Conservation (phyloP, 495 filamentous ascomycete genomes). For the Achaetomiella virescens region DNA sequence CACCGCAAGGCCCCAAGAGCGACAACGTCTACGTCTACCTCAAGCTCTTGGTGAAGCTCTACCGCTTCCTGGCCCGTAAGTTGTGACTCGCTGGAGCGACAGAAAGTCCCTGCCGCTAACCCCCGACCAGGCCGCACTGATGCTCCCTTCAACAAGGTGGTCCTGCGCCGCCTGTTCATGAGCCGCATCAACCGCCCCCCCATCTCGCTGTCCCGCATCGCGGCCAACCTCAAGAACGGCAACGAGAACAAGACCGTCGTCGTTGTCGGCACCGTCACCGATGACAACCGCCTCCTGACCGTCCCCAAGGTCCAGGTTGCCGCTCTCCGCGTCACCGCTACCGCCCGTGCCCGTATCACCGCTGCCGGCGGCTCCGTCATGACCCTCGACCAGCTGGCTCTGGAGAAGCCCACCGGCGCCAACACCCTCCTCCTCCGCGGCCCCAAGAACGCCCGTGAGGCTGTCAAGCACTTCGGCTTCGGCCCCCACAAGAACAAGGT, state of each 20-base stretch:
- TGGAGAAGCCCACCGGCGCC: slow-evolving; percentile 84
- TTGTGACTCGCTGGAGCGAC: slow-evolving; percentile 15
- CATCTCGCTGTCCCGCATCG: slow-evolving; percentile 85
- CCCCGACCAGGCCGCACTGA: slow-evolving; percentile 74
- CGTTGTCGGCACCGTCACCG: slow-evolving; percentile 86
- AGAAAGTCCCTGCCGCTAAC: background rate
- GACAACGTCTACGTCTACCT: slow-evolving; percentile 98
- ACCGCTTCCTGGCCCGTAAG: slow-evolving; percentile 96
- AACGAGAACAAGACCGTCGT: slow-evolving; percentile 87
- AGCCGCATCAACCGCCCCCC: slow-evolving; percentile 95
- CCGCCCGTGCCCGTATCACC: slow-evolving; percentile 84
- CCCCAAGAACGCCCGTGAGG: slow-evolving; percentile 94
- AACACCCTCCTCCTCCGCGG: slow-evolving; percentile 94
- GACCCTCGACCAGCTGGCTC: slow-evolving; percentile 92
- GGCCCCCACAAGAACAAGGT: slow-evolving; percentile 97
- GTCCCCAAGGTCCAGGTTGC: slow-evolving; percentile 89
- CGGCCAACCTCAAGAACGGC: slow-evolving; percentile 58
- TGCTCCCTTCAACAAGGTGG: slow-evolving; percentile 90
- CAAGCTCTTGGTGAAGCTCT: slow-evolving; percentile 96
- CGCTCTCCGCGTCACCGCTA: slow-evolving; percentile 90
- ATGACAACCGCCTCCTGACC: slow-evolving; percentile 85
- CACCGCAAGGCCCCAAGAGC: slow-evolving; percentile 91
- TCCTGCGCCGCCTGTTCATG: slow-evolving; percentile 95
- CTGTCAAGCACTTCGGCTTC: slow-evolving; percentile 97
- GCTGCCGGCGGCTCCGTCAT: slow-evolving; percentile 89